Percentiles rank a stretch among this genome's conserved stretches.
Conservation (phyloP, 106 monocot species). For the Xerophyta viscosa region DNA sequence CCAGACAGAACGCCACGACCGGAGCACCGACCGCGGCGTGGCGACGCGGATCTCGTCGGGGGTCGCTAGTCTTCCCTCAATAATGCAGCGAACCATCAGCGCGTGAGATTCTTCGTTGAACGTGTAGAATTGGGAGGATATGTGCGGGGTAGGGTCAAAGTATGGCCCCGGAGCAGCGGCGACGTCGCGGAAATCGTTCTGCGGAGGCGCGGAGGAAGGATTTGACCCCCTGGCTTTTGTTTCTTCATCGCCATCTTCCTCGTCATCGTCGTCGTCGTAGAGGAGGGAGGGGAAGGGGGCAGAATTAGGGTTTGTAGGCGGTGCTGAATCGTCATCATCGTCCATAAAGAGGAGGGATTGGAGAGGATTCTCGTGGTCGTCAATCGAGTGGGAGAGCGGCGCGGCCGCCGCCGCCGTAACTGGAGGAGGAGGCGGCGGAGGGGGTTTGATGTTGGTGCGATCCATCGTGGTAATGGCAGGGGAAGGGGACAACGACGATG, state of each 20-base stretch:
- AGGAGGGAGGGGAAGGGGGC: conserved; percentile 17
- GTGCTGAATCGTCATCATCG: conserved; percentile 35
- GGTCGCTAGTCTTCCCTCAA: conserved; percentile 43
- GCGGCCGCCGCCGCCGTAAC: too few species aligned
- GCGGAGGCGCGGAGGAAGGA: too few species aligned
- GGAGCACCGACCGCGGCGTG: conserved; percentile 39
- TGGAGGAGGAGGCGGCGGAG: background rate
- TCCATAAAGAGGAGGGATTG: conserved; percentile 28
- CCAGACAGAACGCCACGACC: conserved; percentile 67
- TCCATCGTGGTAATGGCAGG: conserved; percentile 57
- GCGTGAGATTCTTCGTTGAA: conserved; percentile 50
- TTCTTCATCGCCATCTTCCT: conserved; percentile 14
- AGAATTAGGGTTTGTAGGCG: conserved; percentile 10
- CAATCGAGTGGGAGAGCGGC: conserved; percentile 6
- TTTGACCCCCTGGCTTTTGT: too few species aligned
- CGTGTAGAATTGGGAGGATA: conserved; percentile 77
- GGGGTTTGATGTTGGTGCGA: conserved; percentile 12
- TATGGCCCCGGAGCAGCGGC: conserved; percentile 6
- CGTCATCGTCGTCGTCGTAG: conserved; percentile 30
- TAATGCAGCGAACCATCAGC: conserved; percentile 61
- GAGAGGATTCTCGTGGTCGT: conserved; percentile 19
- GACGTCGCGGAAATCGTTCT: background rate
- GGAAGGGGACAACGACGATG: conserved; percentile 42
- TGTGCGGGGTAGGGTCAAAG: conserved; percentile 52
- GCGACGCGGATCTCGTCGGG: conserved; percentile 56